A percentile compares a stretch with the other conserved stretches of the same genome.
Conservation (phyloP, 1,139 yeast species). For the Suhomyces guaymorum region DNA sequence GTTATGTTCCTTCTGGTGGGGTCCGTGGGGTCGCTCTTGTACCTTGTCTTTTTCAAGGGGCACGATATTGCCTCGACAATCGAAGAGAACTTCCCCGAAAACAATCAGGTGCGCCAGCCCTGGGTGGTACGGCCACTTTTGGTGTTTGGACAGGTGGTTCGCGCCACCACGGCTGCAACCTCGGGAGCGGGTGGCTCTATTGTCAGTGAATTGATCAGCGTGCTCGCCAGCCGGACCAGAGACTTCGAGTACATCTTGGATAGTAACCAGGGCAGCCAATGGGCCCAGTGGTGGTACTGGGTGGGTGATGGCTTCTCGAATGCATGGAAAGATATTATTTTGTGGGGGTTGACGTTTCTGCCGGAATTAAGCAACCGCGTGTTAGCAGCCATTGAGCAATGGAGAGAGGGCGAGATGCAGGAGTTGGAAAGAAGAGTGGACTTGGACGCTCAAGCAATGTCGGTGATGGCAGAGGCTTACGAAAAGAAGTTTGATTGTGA, state of each 20-base stretch:
- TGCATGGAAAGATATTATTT: constrained; percentile 24
- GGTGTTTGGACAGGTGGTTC: constrained; percentile 2
- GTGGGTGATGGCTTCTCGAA: constrained; percentile 17
- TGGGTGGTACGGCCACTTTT: neutral
- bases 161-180: constrained; percentile 13
- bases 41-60: constrained; percentile 14
- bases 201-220: constrained; percentile 19
- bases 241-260: constrained; percentile 27
- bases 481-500: neutral
- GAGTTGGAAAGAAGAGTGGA: constrained; percentile 18
- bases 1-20: constrained; percentile 5
- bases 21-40: constrained; percentile 7
- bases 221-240: constrained; percentile 23
- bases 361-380: constrained; percentile 23
- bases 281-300: constrained; percentile 13
- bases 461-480: neutral
- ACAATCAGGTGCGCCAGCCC: neutral
- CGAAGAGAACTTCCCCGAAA: constrained; percentile 7
- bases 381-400: constrained; percentile 17
- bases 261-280: constrained; percentile 11
- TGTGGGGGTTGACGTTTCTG: constrained; percentile 22
- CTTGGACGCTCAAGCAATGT: constrained; percentile 7
- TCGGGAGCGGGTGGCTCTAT: constrained; percentile 7
- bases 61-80: constrained; percentile 16
- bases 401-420: constrained; percentile 23